Base-by-base conservation (phyloP, 148 eudicot genomes). In the Fagopyrum homotropicum region DNA sequence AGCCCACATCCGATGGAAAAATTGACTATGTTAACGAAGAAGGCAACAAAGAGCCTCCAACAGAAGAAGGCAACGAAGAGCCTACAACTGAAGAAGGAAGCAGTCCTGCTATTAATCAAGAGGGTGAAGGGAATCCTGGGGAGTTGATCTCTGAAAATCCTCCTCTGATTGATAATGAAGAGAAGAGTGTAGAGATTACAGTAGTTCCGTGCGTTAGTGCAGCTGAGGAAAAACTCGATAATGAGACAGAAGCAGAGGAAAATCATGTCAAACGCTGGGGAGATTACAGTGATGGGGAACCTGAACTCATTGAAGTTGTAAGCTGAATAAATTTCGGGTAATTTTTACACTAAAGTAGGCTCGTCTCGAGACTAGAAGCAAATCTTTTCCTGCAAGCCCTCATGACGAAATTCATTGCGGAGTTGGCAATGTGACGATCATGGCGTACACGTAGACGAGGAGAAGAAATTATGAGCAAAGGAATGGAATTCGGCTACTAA, bases 201-300 rank as follows among this genome's bases (percentile, higher is more conserved):
- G 56, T 72, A 75, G 81, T 51, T 12, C 61, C 68, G 60, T 48
- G 69, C 17, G 82, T 73, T 29, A 30, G 56, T 45, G 60, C 64
- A 8, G 55, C 61, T 45, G 72, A 73, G 69, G 86, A 79, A 75
- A 80, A 69, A 16, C 80, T 72, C 19, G 51, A 79, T 19, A 75
- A 19, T 14, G 47, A 12, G 40, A 7, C 73, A 19, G 73, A 73
- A 46, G 77, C 72, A 6, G 82, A 86, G 81, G 91, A 82, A 55
- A 84, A 83, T 66, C 73, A 84, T 49, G 77, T 63, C 69, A 89
- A 89, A 81, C 68, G 86, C 50, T 91, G 96, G 91, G 98, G 96
- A 80, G 98, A 90, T 82, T 89, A 88, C 84, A 87, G 91, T 77
- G 98, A 89, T n/a, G 77, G 75, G 64, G 98, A 92, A 75, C 81